A percentile compares a stretch with the other conserved stretches of the same genome.
Conservation (phyloP, 2,329 filamentous ascomycete species). For the Coniochaeta sp. region DNA sequence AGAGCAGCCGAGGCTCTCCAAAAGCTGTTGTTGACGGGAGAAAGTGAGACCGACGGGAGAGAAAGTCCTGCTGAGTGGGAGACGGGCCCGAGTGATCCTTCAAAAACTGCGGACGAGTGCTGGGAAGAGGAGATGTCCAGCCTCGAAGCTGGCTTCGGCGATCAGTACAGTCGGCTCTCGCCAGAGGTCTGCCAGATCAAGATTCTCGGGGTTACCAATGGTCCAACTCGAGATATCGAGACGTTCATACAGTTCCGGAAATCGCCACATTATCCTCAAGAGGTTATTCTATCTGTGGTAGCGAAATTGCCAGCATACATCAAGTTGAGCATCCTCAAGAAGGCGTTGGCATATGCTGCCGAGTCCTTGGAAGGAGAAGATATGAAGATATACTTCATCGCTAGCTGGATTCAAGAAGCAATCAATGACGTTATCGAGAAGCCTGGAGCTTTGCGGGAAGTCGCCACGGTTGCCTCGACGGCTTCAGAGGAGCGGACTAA, state of each 20-base stretch:
- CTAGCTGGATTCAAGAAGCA: constrained; percentile 87
- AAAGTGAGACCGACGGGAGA: not conserved
- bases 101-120: constrained; percentile 48
- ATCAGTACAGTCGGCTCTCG: constrained; percentile 57
- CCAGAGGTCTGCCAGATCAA: constrained; percentile 62
- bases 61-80: constrained; percentile 26
- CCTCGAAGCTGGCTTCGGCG: constrained; percentile 78
- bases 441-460: constrained; percentile 76
- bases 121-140: constrained; percentile 86
- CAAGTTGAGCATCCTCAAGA: constrained; percentile 77
- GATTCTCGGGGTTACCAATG: constrained; percentile 49
- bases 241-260: constrained; percentile 60
- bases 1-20: constrained; percentile 77
- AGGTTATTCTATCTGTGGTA: constrained; percentile 61
- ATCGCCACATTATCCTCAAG: constrained; percentile 66
- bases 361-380: constrained; percentile 71
- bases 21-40: constrained; percentile 46
- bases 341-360: constrained; percentile 64
- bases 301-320: constrained; percentile 83
- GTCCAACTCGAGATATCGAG: constrained; percentile 41
- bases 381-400: constrained; percentile 80
- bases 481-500: constrained; percentile 42
- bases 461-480: constrained; percentile 69
- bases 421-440: constrained; percentile 76
- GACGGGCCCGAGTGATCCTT: constrained; percentile 17